Base-by-base conservation (phyloP, 179 eudicot genomes). In the Silene coronaria region DNA sequence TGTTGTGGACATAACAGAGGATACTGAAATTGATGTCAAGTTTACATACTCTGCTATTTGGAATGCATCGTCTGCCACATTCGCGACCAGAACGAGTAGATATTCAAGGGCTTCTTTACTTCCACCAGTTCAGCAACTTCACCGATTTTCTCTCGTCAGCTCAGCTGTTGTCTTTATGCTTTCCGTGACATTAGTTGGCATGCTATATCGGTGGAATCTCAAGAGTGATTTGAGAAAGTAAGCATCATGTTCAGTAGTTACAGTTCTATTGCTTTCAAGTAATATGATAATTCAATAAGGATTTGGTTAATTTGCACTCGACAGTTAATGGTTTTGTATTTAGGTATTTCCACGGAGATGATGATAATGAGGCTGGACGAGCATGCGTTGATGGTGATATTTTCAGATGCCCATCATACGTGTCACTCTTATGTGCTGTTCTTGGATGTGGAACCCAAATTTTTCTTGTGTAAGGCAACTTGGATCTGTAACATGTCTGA, bases 401-500 rank as follows among this genome's bases (percentile, higher is more conserved):
- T 17, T 87, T 83, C 84, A 81, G 86, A 88, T 81, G 88, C 81
- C 97, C 96, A 38, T 66, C 86, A 24, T 80, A 76, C 51, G 57
- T 90, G 85, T 84, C 86, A 72, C 80, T 90, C 80, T 84, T 91
- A 75, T 90, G 86, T 83, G 96, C 96, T 74, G 76, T 89, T 76
- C 74, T 91, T 83, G 97, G 97, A 73, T 75, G 86, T 83, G 96
- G 97, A 36, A 82, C 91, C 46, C 97, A 91, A 67, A 73, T 90
- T 69, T 77, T 91, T 87, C 84, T 85, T 46, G 63, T 90, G 97
- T 91, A 86, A 86, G 89, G 22, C 46, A 75, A 22, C 48, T 26
- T 27, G 67, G 70, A 38, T 16, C 67, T 17, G 34, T 64, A 34
- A 59, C 75, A 46, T 51, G 12, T 24, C 51, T 67, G 13, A 48